A percentile compares a stretch with the other conserved stretches of the same genome.
Conservation (phyloP, 306 rosid species). For the Herpetospermum pedunculosum region DNA sequence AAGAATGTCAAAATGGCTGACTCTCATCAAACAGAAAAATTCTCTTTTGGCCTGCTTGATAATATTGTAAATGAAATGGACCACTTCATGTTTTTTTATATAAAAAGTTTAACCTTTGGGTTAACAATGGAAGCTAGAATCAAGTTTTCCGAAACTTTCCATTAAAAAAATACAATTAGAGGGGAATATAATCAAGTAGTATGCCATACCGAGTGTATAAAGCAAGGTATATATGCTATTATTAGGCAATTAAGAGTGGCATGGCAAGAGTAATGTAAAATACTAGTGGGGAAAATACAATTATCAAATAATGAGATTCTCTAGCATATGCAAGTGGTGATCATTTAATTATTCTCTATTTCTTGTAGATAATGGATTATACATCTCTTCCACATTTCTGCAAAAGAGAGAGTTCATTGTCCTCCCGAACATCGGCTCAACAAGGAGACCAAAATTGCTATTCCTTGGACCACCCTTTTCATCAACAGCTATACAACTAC, state of each 20-base stretch:
- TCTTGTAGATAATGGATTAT: conserved; percentile 79
- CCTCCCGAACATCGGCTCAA: conserved; percentile 42
- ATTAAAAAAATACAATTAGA: not conserved
- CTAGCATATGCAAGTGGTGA: not conserved
- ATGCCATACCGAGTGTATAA: not conserved
- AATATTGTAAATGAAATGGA: not conserved
- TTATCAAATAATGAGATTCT: conserved; percentile 1
- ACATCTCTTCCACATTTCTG: conserved; percentile 83
- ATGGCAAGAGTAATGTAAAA: conserved; percentile 1
- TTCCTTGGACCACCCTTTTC: conserved; percentile 78
- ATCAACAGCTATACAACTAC: conserved; percentile 68
- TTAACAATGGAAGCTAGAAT: conserved; percentile 5
- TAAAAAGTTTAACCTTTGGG: not conserved
- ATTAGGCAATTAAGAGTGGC: conserved; percentile 2
- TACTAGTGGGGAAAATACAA: not conserved
- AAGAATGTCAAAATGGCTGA: not conserved
- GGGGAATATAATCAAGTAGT: not conserved
- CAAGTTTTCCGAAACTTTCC: not conserved
- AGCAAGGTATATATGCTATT: conserved; percentile 7
- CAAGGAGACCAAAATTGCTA: conserved; percentile 48
- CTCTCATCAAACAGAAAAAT: not conserved
- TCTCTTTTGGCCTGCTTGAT: not conserved
- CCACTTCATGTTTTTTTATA: not conserved
- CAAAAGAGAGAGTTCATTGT: conserved; percentile 61
- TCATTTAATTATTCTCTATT: conserved; percentile 12